A percentile compares a stretch with the other conserved stretches of the same genome.
These are phyloP conservation scores for Chalciporus piperatus DNA, from an alignment of 768 basidiomycete genomes.

Conservation along the genomic window DNA sequence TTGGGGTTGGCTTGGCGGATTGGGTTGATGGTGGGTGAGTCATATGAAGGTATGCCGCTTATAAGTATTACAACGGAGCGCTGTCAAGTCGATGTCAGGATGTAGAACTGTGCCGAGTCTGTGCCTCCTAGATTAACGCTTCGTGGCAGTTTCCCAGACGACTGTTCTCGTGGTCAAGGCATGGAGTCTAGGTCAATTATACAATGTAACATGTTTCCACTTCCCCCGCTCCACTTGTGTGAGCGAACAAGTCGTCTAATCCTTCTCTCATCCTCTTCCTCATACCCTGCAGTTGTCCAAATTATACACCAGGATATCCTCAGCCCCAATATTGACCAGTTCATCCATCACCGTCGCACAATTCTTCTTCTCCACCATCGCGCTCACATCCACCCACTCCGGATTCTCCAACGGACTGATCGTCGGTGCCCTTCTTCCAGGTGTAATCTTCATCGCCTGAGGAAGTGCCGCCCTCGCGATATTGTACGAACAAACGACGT, in stretches of 20 bases:
- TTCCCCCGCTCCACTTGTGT: too few relatives aligned
- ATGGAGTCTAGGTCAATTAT: too few relatives aligned
- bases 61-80: too few relatives aligned
- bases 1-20: not conserved
- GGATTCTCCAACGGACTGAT: conserved; percentile 79
- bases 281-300: conserved; percentile 92
- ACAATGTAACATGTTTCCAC: too few relatives aligned
- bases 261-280: too few relatives aligned
- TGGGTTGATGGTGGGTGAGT: too few relatives aligned
- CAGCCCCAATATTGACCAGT: conserved; percentile 77
- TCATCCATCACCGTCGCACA: conserved; percentile 87
- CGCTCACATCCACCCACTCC: conserved; percentile 88
- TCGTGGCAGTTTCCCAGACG: not conserved
- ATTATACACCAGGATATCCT: conserved; percentile 87
- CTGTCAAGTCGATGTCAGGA: too few relatives aligned
- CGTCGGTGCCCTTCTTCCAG: conserved; percentile 87
- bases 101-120: too few relatives aligned
- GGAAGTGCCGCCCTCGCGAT: conserved; percentile 62
- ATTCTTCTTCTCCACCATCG: conserved; percentile 85
- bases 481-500: conserved; percentile 93
- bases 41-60: too few relatives aligned
- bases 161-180: too few relatives aligned
- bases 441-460: conserved; percentile 70
- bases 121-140: too few relatives aligned
- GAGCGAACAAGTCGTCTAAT: too few relatives aligned